Evolutionary conservation across 805 yeast genomes (phyloP).

Genomic region (Yamadazyma endophytica): DNA sequence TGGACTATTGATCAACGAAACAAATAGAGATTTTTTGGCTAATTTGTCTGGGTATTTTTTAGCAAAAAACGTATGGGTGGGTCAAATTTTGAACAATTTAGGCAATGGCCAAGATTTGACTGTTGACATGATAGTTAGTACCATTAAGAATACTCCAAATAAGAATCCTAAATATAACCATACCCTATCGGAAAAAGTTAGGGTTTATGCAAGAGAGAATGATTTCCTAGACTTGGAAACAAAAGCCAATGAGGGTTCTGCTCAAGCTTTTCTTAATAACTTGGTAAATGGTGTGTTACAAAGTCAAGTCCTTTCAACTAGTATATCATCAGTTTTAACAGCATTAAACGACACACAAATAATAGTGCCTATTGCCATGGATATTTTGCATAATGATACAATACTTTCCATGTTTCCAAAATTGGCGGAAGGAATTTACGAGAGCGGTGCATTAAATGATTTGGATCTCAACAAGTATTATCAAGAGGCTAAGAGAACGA

Average conservation of each 20-base stretch:
- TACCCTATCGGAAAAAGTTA: slow-evolving; percentile 1
- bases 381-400: slow-evolving; percentile 19
- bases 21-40: slow-evolving; percentile 22
- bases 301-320: slow-evolving; percentile 16
- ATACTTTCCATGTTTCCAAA: slow-evolving; percentile 19
- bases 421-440: slow-evolving; percentile 19
- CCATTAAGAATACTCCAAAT: slow-evolving; percentile 23
- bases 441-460: slow-evolving; percentile 28
- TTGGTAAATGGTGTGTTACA: slow-evolving; percentile 19
- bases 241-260: slow-evolving; percentile 23
- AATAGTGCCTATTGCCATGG: slow-evolving; percentile 21
- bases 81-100: slow-evolving; percentile 24
- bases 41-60: slow-evolving; percentile 23
- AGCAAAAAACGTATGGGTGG: slow-evolving; percentile 25
- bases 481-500: slow-evolving; percentile 18
- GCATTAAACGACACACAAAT: slow-evolving; percentile 31
- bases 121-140: slow-evolving; percentile 25
- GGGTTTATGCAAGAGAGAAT: slow-evolving; percentile 1
- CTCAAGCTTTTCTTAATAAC: slow-evolving; percentile 27
- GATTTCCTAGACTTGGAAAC: slow-evolving; percentile 1
- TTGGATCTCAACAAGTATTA: slow-evolving; percentile 22
- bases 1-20: slow-evolving; percentile 25
- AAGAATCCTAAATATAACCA: slow-evolving; percentile 20
- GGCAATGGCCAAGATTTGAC: slow-evolving; percentile 29
- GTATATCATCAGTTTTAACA: slow-evolving; percentile 19